Percentiles rank a stretch among this genome's conserved stretches.
phyloP scores from a whole-genome alignment of 139 green algal genomes.

The Chlorella sorokiniana region DNA sequence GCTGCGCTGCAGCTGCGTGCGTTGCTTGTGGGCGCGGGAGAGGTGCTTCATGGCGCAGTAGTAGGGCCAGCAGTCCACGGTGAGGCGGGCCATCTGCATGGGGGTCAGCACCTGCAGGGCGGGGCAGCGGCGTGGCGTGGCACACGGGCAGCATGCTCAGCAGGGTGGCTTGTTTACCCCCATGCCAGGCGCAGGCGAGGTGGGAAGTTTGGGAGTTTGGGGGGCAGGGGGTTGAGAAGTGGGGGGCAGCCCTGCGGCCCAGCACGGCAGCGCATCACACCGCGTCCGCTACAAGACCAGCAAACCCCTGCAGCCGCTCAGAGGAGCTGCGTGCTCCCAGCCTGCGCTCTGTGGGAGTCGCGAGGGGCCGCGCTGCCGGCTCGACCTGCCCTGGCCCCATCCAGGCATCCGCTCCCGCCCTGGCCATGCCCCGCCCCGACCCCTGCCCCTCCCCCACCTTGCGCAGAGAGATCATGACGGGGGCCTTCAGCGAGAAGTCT shows the following conservation, averaged over 20 bases:
- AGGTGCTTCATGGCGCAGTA: conserved; percentile 21
- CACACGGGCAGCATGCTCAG: neutral
- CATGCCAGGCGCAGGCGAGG: neutral
- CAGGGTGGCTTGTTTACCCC: neutral
- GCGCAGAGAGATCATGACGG: conserved; percentile 17
- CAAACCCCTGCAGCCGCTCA: too few relatives aligned
- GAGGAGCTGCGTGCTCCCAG: too few relatives aligned
- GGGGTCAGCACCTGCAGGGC: conserved; percentile 9
- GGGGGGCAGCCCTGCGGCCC: too few relatives aligned
- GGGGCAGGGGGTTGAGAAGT: too few relatives aligned
- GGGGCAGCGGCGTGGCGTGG: neutral
- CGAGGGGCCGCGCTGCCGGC: too few relatives aligned
- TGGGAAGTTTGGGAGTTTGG: too few relatives aligned
- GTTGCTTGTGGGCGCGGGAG: conserved; percentile 8
- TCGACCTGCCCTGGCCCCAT: too few relatives aligned
- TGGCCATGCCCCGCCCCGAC: neutral
- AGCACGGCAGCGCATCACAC: too few relatives aligned
- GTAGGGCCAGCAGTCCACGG: conserved; percentile 11
- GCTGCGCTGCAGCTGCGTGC: neutral
- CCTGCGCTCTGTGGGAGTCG: too few relatives aligned
- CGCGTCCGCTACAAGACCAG: too few relatives aligned
- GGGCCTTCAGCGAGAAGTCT: conserved; percentile 6
- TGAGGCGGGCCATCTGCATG: conserved; percentile 17
- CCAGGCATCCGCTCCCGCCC: too few relatives aligned
- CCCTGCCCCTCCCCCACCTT: neutral